Evolutionary conservation across 1,284 basidiomycete genomes (phyloP).

Genomic region (Schizopora paradoxa): DNA sequence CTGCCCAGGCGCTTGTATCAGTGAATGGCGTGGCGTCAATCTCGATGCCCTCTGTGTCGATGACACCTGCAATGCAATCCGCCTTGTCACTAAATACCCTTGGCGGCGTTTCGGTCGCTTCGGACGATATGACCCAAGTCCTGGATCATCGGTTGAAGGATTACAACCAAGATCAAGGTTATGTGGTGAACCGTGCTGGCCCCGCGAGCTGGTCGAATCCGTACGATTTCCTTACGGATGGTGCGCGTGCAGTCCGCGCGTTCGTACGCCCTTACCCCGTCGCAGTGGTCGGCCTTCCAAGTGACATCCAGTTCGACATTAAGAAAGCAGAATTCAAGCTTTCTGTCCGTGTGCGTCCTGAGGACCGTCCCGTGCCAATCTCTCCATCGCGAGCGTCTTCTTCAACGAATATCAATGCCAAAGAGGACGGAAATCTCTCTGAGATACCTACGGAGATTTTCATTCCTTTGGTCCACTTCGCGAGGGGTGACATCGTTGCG

Average conservation of each 20-base stretch:
- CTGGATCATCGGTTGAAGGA: too few species aligned
- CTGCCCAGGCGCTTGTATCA: conserved; percentile 6
- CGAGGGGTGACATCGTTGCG: conserved; percentile 39
- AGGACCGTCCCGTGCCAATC: conserved; percentile 37
- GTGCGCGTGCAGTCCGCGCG: conserved; percentile 75
- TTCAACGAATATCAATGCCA: conserved; percentile 13
- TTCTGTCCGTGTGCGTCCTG: conserved; percentile 51
- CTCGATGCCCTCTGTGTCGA: neutral
- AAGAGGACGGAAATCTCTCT: conserved; percentile 27
- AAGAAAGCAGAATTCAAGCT: conserved; percentile 64
- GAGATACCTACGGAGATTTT: conserved; percentile 77
- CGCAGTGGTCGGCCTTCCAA: conserved; percentile 64
- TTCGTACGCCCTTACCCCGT: conserved; percentile 81
- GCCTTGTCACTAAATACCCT: conserved; percentile 15
- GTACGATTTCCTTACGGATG: conserved; percentile 72
- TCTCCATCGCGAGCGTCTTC: neutral
- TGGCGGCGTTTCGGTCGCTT: conserved; percentile 12
- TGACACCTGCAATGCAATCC: too few species aligned
- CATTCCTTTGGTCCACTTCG: conserved; percentile 87
- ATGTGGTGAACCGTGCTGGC: too few species aligned
- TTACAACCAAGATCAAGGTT: too few species aligned
- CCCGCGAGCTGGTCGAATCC: conserved; percentile 46
- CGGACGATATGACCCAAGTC: conserved; percentile 9
- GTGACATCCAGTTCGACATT: conserved; percentile 74
- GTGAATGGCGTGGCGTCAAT: conserved; percentile 7